Evolutionary conservation across 2,329 filamentous ascomycete species (phyloP).

Genomic region (Boeremia exigua): DNA sequence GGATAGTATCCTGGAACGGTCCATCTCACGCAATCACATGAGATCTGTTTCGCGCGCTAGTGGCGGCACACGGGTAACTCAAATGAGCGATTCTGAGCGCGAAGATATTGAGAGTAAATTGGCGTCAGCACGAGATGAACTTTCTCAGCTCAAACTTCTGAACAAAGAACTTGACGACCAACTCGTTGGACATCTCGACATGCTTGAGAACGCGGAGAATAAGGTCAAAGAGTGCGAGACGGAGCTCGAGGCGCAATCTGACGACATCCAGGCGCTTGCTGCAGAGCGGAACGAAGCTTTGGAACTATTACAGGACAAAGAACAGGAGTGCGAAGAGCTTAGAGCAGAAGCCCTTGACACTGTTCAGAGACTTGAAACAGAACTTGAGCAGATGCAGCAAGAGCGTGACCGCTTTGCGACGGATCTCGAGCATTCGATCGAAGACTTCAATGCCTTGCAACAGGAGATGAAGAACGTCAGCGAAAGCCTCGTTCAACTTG

Average conservation of each 20-base stretch:
- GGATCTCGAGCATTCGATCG: slow-evolving; percentile 76
- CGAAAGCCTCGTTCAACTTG: slow-evolving; percentile 82
- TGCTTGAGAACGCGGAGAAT: slow-evolving; percentile 71
- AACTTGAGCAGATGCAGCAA: slow-evolving; percentile 73
- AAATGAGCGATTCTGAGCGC: slow-evolving; percentile 71
- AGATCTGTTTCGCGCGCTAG: slow-evolving; percentile 78
- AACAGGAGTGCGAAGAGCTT: slow-evolving; percentile 59
- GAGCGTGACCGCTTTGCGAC: slow-evolving; percentile 73
- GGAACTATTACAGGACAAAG: slow-evolving; percentile 71
- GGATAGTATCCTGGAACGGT: slow-evolving; percentile 93
- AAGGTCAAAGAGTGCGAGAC: slow-evolving; percentile 73
- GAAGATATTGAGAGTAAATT: slow-evolving; percentile 84
- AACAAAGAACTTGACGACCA: slow-evolving; percentile 89
- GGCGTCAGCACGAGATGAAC: slow-evolving; percentile 81
- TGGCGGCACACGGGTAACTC: slow-evolving; percentile 60
- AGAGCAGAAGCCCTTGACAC: slow-evolving; percentile 66
- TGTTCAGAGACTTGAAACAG: slow-evolving; percentile 63
- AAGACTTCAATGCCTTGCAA: slow-evolving; percentile 91
- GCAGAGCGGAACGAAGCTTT: slow-evolving; percentile 86
- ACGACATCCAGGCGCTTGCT: slow-evolving; percentile 80
- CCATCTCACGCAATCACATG: slow-evolving; percentile 80
- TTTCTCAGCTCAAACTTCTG: slow-evolving; percentile 84
- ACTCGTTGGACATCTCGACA: slow-evolving; percentile 77
- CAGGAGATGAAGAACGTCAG: slow-evolving; percentile 92
- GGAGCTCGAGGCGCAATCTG: slow-evolving; percentile 78